Evolutionary conservation across 768 basidiomycete genomes (phyloP).

Genomic region (Rhodotorula toruloides): DNA sequence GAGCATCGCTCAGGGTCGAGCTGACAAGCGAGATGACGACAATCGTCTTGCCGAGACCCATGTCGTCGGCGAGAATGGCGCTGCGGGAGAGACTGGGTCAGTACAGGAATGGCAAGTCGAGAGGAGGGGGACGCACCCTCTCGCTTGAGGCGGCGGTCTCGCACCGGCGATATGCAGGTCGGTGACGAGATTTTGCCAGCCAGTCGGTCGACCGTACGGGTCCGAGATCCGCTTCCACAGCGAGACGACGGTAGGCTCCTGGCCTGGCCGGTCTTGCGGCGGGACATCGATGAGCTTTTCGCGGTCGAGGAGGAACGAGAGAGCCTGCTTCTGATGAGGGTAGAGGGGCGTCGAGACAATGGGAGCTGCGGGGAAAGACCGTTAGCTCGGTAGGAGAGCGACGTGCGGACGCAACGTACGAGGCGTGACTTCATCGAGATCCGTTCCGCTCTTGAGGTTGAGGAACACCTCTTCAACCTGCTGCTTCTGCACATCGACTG

Average conservation of each 20-base stretch:
- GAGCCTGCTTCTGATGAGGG: conserved; percentile 95
- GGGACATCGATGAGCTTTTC: conserved; percentile 49
- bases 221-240: conserved; percentile 53
- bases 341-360: conserved; percentile 77
- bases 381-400: conserved; percentile 29
- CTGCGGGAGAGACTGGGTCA: conserved; percentile 43
- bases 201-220: conserved; percentile 44
- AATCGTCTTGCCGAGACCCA: conserved; percentile 95
- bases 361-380: conserved; percentile 52
- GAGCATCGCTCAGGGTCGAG: conserved; percentile 68
- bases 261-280: conserved; percentile 23
- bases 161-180: conserved; percentile 58
- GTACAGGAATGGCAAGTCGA: background rate
- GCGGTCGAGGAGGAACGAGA: conserved; percentile 88
- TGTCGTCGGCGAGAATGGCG: conserved; percentile 93
- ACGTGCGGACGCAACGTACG: conserved; percentile 53
- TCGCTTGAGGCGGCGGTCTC: conserved; percentile 22
- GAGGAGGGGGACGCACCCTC: conserved; percentile 9
- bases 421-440: conserved; percentile 77
- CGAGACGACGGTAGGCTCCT: conserved; percentile 37
- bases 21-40: conserved; percentile 91
- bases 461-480: conserved; percentile 93
- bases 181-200: conserved; percentile 80
- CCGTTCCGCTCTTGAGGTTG: conserved; percentile 77
- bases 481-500: conserved; percentile 33